Base-by-base conservation (phyloP, 306 rosid genomes). In the Neltuma alba region DNA sequence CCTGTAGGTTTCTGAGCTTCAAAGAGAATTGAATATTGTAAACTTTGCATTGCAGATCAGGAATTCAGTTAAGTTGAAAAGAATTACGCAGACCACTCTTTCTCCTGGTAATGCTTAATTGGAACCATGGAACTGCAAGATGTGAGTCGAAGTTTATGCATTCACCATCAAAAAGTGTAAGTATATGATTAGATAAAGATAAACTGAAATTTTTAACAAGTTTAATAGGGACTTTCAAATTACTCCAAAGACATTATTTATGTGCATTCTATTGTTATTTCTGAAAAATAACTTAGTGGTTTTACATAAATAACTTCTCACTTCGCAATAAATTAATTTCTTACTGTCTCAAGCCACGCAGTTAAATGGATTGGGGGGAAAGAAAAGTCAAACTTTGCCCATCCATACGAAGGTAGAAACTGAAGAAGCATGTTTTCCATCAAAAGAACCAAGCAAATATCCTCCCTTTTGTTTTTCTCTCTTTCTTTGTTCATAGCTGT, bases 121-220 rank as follows among this genome's bases (percentile, higher is more conserved):
- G n/a, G 85, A 94, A 94, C 88, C 97, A 92, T 37, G 99, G 99
- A 88, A 94, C 99, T 60, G 99, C 99, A 80, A 94, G 99, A 91
- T 97, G 99, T 91, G 87, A 88, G 86, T 79, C 28, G 48, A 64
- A 76, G 57, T 66, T 65, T 82, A 60, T 40, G 57, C 62, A 41
- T 81, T 75, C 69, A 38, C 58, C 50, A 15, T 38, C 52, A 34
- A 28, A 38, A 72, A 75, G 36, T 61, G 42, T 71, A 33, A 28
- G 30, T 69, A 55, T 28, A 18, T 34, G 42, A 20, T 21, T 25
- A 21, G 6, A 72, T 38, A 66, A 71, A 27, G 78, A 70, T 14
- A 30, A n/a, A n/a, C n/a, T n/a, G 48, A 48, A 50, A 14, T 18
- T 75, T 20, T 12, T 23, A 33, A 28, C 38, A 72, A 66, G n/a